phyloP scores from a whole-genome alignment of 257 asterid species.

The Capsicum chinense region DNA sequence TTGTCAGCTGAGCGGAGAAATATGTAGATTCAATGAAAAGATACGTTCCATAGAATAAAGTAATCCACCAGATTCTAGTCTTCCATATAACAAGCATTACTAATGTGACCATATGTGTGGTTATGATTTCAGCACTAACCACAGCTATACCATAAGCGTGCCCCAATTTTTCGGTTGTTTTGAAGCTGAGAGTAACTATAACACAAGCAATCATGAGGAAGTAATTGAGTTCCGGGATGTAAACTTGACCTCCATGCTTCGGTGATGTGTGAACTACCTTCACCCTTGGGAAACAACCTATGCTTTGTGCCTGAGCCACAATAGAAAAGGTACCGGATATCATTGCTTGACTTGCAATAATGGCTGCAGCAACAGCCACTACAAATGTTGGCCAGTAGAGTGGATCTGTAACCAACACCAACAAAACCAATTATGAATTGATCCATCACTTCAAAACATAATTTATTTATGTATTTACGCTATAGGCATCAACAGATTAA shows the following conservation, averaged over 20 bases:
- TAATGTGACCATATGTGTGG: slow-evolving; percentile 55
- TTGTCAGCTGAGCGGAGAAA: slow-evolving; percentile 58
- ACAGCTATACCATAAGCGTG: slow-evolving; percentile 85
- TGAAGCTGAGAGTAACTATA: slow-evolving; percentile 53
- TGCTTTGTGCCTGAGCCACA: slow-evolving; percentile 61
- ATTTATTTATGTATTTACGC: too few species aligned
- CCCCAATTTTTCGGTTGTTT: slow-evolving; percentile 61
- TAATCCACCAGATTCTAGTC: slow-evolving; percentile 58
- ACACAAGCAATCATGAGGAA: slow-evolving; percentile 74
- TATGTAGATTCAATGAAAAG: slow-evolving; percentile 46
- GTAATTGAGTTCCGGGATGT: slow-evolving; percentile 75
- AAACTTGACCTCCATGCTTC: slow-evolving; percentile 73
- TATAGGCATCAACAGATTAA: slow-evolving; percentile 34
- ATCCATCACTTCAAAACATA: neutral
- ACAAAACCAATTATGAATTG: neutral
- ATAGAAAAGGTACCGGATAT: slow-evolving; percentile 72
- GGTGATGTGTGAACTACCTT: slow-evolving; percentile 71
- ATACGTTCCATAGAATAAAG: slow-evolving; percentile 45
- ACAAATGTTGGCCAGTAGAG: slow-evolving; percentile 80
- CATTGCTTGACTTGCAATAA: slow-evolving; percentile 88
- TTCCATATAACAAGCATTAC: slow-evolving; percentile 76
- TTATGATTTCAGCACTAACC: slow-evolving; percentile 68
- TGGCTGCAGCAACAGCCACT: slow-evolving; percentile 70
- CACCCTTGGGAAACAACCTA: slow-evolving; percentile 75
- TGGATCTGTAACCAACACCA: slow-evolving; percentile 40